phyloP scores from a whole-genome alignment of 192 early-diverging fungal species.

The Coemansia sp. region DNA sequence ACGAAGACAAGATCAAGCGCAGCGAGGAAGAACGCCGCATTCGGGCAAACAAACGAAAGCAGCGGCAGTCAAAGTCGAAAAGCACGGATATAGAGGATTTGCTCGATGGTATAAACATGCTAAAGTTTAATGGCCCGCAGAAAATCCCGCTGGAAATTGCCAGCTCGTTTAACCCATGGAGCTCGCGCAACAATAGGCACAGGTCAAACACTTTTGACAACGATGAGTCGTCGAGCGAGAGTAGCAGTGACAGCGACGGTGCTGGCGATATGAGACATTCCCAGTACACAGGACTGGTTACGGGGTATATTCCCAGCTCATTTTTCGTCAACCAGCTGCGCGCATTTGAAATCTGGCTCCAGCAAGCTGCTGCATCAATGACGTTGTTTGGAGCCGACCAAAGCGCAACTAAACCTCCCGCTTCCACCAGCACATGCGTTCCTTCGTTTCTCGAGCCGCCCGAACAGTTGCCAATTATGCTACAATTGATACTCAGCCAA shows the following conservation, averaged over 20 bases:
- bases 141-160: slow-evolving; percentile 39
- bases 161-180: slow-evolving; percentile 21
- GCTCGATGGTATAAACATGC: neutral
- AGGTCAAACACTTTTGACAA: neutral
- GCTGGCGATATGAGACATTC: neutral
- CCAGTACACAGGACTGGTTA: neutral
- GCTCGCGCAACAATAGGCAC: slow-evolving; percentile 12
- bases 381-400: slow-evolving; percentile 52
- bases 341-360: slow-evolving; percentile 95
- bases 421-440: slow-evolving; percentile 35
- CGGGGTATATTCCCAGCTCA: slow-evolving; percentile 59
- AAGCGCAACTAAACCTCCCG: slow-evolving; percentile 22
- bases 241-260: slow-evolving; percentile 7
- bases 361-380: slow-evolving; percentile 66
- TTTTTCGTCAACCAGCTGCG: slow-evolving; percentile 97
- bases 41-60: neutral
- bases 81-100: neutral
- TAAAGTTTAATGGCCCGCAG: slow-evolving; percentile 15
- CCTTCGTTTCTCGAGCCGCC: slow-evolving; percentile 62
- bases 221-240: slow-evolving; percentile 7
- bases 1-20: slow-evolving; percentile 8
- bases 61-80: neutral
- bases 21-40: slow-evolving; percentile 11
- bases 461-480: slow-evolving; percentile 84
- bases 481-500: slow-evolving; percentile 93